Base-by-base conservation (phyloP, 2,329 filamentous ascomycete genomes). In the Venturia oleaginea region DNA sequence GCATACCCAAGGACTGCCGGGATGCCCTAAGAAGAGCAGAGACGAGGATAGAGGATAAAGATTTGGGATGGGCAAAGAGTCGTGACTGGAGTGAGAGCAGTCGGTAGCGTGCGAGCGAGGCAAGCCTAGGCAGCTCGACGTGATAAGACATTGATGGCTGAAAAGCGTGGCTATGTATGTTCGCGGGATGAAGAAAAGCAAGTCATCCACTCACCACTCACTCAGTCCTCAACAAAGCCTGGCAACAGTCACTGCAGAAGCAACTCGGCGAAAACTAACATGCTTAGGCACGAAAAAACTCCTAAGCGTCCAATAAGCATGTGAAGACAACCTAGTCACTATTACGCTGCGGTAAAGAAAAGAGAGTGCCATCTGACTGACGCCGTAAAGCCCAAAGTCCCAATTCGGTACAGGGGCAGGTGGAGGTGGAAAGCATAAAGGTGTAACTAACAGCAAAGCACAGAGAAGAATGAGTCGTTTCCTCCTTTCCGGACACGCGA, bases 11-110 rank as follows among this genome's bases (percentile, higher is more conserved):
- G n/a, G n/a, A n/a, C 55, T 11, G 55, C 59, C 59, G n/a, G 40
- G 59, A 57, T 60, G 59, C 59, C 59, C 59, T 60, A 60, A 8
- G 15, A 6, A 57, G 59, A 19, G 59, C 34, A 40, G 59, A 27
- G 34, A 37, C 59, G 34, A 60, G 59, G 30, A 19, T 19, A n/a
- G n/a, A 22, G 30, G 30, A 17, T 30, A 15, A 57, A 13, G 32
- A 17, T 32, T 30, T 15, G 27, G 17, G 8, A 32, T 17, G 2
- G 5, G 43, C 2, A 32, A n/a, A 1, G 30, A 30, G 24, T 30
- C 6, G 48, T 34, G 19, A 37, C 24, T 57, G 51, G 51, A 57
- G 19, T 27, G 34, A 34, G 51, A 34, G 51, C 17, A 8, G 51
- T 32, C 27, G 1, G 27, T n/a, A 57, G 30, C 51, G 27, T 30